Evolutionary conservation across 805 yeast species (phyloP).

Genomic region (Metschnikowia vanudenii): DNA sequence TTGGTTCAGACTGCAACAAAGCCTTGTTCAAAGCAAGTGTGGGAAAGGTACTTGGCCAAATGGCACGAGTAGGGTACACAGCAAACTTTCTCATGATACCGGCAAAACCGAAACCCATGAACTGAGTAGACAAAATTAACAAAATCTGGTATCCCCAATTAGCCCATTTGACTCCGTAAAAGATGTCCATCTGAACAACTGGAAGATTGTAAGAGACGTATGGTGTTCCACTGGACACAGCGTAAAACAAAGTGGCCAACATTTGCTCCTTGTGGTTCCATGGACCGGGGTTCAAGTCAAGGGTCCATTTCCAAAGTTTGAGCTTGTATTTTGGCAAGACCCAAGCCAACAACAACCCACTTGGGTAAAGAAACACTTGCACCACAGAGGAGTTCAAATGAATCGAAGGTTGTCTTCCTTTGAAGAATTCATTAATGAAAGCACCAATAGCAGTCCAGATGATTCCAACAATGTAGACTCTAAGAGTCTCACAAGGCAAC

Average conservation of each 20-base stretch:
- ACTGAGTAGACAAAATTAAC: constrained; percentile 24
- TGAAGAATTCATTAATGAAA: constrained; percentile 19
- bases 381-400: constrained; percentile 16
- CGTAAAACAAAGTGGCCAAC: constrained; percentile 50
- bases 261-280: constrained; percentile 66
- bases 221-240: constrained; percentile 31
- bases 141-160: constrained; percentile 26
- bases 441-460: constrained; percentile 31
- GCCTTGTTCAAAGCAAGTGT: constrained; percentile 43
- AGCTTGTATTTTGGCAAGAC: constrained; percentile 43
- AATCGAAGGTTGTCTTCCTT: constrained; percentile 19
- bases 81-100: constrained; percentile 33
- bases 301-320: constrained; percentile 32
- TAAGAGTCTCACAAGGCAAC: constrained; percentile 35
- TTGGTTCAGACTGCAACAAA: constrained; percentile 28
- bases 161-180: constrained; percentile 31
- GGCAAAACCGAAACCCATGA: constrained; percentile 33
- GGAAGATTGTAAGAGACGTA: constrained; percentile 32
- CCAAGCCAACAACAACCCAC: constrained; percentile 37
- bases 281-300: constrained; percentile 58
- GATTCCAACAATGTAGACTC: constrained; percentile 26
- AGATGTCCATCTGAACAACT: constrained; percentile 24
- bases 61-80: constrained; percentile 48
- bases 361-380: constrained; percentile 21
- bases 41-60: constrained; percentile 50